A percentile compares a stretch with the other conserved stretches of the same genome.
Conservation (phyloP, 306 rosid species). For the Gastrolobium villosum region DNA sequence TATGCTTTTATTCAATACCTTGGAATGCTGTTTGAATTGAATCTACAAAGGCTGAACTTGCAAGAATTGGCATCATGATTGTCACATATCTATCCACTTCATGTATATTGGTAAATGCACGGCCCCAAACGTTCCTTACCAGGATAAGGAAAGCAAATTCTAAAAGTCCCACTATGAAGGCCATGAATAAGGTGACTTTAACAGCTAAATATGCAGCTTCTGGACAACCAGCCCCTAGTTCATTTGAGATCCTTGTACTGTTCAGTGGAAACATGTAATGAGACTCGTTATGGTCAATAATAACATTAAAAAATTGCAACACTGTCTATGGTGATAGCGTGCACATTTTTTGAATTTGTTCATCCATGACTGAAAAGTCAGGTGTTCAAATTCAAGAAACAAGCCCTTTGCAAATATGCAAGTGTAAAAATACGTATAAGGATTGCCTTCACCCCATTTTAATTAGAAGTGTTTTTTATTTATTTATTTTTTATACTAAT, state of each 20-base stretch:
- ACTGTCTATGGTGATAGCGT: background rate
- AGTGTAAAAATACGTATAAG: too few species aligned
- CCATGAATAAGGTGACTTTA: constrained; percentile 57
- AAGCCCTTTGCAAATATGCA: too few species aligned
- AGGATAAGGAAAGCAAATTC: constrained; percentile 57
- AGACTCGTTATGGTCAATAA: constrained; percentile 2
- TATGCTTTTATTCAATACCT: constrained; percentile 50
- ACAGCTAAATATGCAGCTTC: constrained; percentile 72
- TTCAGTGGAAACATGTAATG: constrained; percentile 2
- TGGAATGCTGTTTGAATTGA: constrained; percentile 55
- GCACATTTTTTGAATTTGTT: background rate
- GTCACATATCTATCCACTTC: constrained; percentile 71
- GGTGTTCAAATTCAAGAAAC: too few species aligned
- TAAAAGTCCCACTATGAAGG: constrained; percentile 52
- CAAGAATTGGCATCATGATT: constrained; percentile 66
- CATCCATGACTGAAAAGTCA: too few species aligned
- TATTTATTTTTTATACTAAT: background rate
- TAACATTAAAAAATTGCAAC: background rate
- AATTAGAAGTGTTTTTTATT: too few species aligned
- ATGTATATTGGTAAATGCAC: constrained; percentile 65
- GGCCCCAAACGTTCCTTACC: constrained; percentile 73
- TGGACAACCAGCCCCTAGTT: constrained; percentile 78
- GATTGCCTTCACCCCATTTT: too few species aligned
- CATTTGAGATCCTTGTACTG: constrained; percentile 85
- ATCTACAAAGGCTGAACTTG: constrained; percentile 41